A percentile compares a stretch with the other conserved stretches of the same genome.
Evolutionary conservation across 352 stramenopile genomes (phyloP).

Genomic region (Pythium rishiriense): DNA sequence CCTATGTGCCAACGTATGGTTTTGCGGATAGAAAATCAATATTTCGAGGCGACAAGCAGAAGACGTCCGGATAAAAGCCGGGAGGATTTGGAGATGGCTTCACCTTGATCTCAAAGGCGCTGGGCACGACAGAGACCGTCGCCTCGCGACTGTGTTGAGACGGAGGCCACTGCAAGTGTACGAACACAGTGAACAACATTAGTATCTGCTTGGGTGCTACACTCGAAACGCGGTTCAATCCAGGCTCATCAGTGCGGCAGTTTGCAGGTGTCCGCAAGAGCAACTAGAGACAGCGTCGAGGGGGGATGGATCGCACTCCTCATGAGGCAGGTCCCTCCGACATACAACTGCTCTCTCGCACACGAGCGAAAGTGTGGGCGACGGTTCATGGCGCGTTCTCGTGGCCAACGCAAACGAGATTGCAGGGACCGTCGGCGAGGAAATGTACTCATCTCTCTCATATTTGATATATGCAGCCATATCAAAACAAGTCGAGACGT

Average conservation of each 20-base stretch:
- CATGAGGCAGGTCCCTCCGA: no score
- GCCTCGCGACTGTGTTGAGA: not conserved
- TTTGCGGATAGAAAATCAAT: slow-evolving; percentile 1
- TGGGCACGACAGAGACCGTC: not conserved
- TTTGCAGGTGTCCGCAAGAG: no score
- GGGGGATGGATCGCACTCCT: no score
- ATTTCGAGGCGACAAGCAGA: not conserved
- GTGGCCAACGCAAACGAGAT: slow-evolving; percentile 1
- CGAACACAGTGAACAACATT: not conserved
- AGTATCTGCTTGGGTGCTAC: no score
- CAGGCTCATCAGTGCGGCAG: no score
- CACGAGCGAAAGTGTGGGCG: no score
- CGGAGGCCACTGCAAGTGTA: not conserved
- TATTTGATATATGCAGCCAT: slow-evolving; percentile 13
- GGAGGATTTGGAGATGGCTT: not conserved
- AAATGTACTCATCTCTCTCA: not conserved
- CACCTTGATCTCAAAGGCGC: no score
- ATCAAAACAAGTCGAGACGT: not conserved
- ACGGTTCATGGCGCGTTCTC: not conserved
- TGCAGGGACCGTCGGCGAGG: not conserved
- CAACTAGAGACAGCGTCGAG: no score
- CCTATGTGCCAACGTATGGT: slow-evolving; percentile 6
- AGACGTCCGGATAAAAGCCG: not conserved
- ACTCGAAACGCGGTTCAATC: no score
- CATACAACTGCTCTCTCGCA: not conserved